These are phyloP conservation scores for Saksenaea oblongispora DNA, from an alignment of 371 early-diverging fungal species.

Conservation along the genomic window DNA sequence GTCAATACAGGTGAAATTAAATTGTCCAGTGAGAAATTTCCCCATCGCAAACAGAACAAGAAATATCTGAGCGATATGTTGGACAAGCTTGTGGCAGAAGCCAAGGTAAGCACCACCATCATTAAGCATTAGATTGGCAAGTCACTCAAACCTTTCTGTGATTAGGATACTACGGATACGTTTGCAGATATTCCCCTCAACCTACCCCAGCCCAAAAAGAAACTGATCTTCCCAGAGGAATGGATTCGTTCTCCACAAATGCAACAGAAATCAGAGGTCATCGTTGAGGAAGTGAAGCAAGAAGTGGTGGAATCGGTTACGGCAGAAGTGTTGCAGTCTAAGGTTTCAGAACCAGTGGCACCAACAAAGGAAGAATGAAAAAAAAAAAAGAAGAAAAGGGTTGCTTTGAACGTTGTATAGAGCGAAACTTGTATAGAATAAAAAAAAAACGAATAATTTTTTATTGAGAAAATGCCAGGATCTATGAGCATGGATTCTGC, in stretches of 20 bases:
- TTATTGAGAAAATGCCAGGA: not conserved
- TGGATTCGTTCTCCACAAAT: slow-evolving; percentile 52
- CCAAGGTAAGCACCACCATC: slow-evolving; percentile 43
- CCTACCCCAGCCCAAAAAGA: slow-evolving; percentile 57
- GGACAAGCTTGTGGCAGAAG: slow-evolving; percentile 54
- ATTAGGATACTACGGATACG: slow-evolving; percentile 47
- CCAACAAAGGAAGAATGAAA: no score
- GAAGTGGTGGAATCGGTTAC: not conserved
- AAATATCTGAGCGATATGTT: slow-evolving; percentile 63
- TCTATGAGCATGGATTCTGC: not conserved
- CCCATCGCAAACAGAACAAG: slow-evolving; percentile 68
- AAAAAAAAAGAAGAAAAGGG: no score
- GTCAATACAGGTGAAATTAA: slow-evolving; percentile 54
- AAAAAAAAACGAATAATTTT: not conserved
- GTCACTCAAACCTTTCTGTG: not conserved
- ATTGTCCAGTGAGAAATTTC: slow-evolving; percentile 65
- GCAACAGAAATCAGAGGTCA: not conserved
- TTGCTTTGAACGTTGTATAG: not conserved
- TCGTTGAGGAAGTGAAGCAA: not conserved
- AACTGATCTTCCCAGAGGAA: slow-evolving; percentile 64
- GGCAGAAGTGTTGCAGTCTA: not conserved
- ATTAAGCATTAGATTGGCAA: not conserved
- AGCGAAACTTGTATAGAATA: not conserved
- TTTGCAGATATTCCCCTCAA: slow-evolving; percentile 67
- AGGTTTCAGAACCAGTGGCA: not conserved